Conservation (phyloP, 768 basidiomycete species). For the Leccinum broughii region DNA sequence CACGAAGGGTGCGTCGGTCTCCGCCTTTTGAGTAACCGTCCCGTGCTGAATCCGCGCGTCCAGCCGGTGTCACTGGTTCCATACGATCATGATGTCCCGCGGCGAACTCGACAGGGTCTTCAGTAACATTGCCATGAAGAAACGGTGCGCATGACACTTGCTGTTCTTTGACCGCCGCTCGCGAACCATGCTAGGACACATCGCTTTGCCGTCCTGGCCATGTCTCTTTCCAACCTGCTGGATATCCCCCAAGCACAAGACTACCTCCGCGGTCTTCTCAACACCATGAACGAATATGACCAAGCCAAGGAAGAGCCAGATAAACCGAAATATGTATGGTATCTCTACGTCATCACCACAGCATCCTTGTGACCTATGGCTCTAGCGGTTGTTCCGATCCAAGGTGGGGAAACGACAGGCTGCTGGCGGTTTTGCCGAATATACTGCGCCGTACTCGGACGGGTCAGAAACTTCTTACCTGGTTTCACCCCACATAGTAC, state of each 20-base stretch:
- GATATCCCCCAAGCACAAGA: constrained; percentile 82
- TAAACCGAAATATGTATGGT: constrained; percentile 68
- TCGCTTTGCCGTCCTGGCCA: constrained; percentile 81
- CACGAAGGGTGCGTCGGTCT: constrained; percentile 72
- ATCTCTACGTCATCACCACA: background rate
- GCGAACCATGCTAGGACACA: constrained; percentile 53
- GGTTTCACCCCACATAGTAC: constrained; percentile 70
- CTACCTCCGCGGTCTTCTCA: constrained; percentile 71
- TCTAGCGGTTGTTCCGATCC: constrained; percentile 59
- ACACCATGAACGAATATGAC: constrained; percentile 75
- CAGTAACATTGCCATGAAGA: constrained; percentile 73
- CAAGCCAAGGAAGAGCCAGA: constrained; percentile 54
- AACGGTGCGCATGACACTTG: constrained; percentile 50
- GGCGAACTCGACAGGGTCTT: constrained; percentile 75
- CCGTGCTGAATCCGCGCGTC: constrained; percentile 7
- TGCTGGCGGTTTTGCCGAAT: constrained; percentile 56
- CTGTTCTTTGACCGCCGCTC: constrained; percentile 6
- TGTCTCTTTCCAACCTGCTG: constrained; percentile 80
- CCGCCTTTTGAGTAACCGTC: background rate
- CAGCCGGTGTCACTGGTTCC: constrained; percentile 85
- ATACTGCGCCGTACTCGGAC: constrained; percentile 59
- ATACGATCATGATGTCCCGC: constrained; percentile 78
- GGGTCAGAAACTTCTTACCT: constrained; percentile 67
- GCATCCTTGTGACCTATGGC: constrained; percentile 11
- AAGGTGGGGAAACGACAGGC: constrained; percentile 55